These are phyloP conservation scores for Leucocoprinus sp. DNA, from an alignment of 768 basidiomycete species.

Conservation along the genomic window DNA sequence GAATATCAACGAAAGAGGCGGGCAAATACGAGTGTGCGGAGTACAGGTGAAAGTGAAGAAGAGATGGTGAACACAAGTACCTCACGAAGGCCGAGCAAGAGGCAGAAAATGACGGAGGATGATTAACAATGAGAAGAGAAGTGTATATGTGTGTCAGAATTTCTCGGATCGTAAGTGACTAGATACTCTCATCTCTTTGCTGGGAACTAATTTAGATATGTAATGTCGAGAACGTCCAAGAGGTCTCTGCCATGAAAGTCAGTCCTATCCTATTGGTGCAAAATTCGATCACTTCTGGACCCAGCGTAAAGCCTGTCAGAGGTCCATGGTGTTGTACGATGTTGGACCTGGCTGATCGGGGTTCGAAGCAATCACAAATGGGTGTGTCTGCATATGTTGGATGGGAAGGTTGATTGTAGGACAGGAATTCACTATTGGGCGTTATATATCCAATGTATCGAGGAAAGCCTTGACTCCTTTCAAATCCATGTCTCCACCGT, in stretches of 20 bases:
- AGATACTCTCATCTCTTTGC: too few species aligned
- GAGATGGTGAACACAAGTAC: slow-evolving; percentile 43
- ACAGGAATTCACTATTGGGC: slow-evolving; percentile 3
- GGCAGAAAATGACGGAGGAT: slow-evolving; percentile 59
- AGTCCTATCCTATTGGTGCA: too few species aligned
- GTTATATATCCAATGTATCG: slow-evolving; percentile 32
- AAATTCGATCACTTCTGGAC: too few species aligned
- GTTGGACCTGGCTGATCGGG: too few species aligned
- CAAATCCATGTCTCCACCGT: slow-evolving; percentile 57
- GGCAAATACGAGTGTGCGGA: slow-evolving; percentile 52
- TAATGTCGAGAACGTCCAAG: too few species aligned
- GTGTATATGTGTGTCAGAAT: too few species aligned
- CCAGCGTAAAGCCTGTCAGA: too few species aligned
- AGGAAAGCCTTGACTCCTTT: slow-evolving; percentile 45
- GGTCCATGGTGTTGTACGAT: too few species aligned
- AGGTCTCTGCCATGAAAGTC: too few species aligned
- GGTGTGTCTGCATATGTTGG: not conserved
- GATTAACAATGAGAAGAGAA: slow-evolving; percentile 30
- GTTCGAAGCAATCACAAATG: too few species aligned
- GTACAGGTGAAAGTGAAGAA: slow-evolving; percentile 70
- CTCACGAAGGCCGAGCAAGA: slow-evolving; percentile 57
- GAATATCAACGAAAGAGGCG: slow-evolving; percentile 78
- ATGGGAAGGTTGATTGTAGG: not conserved
- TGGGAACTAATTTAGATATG: too few species aligned
- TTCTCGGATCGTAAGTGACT: too few species aligned